Conservation (phyloP, 2,329 filamentous ascomycete species). For the Venturia pyrina region DNA sequence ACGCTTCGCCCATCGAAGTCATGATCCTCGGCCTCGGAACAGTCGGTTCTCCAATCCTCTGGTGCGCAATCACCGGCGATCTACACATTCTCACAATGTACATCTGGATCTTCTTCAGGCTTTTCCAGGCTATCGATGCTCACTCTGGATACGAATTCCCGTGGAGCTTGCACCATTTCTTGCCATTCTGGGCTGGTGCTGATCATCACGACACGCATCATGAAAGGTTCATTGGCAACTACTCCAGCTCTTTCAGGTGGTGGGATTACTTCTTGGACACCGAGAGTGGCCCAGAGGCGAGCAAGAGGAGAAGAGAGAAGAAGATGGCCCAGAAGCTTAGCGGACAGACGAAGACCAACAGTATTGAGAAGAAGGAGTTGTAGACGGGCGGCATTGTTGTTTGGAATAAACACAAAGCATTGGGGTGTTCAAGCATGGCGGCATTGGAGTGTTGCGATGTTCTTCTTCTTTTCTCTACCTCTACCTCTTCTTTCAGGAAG, state of each 20-base stretch:
- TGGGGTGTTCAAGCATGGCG: not conserved
- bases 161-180: conserved; percentile 88
- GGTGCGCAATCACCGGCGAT: conserved; percentile 72
- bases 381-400: not conserved
- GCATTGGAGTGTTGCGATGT: not conserved
- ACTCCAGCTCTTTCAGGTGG: conserved; percentile 96
- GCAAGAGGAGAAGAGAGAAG: conserved; percentile 65
- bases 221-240: conserved; percentile 98
- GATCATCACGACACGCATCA: conserved; percentile 96
- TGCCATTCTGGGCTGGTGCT: conserved; percentile 96
- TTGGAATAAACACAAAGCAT: not conserved
- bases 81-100: conserved; percentile 98
- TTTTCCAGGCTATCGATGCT: conserved; percentile 96
- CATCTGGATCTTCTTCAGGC: conserved; percentile 80
- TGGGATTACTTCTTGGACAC: conserved; percentile 95
- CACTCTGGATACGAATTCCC: conserved; percentile 98
- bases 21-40: conserved; percentile 88
- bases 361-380: conserved; percentile 2
- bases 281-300: conserved; percentile 79
- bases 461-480: not conserved
- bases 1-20: conserved; percentile 93
- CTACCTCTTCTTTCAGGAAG: not conserved
- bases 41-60: conserved; percentile 71
- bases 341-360: not conserved
- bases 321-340: conserved; percentile 51